Base-by-base conservation (phyloP, 257 asterid genomes). In the Solanum neorickii region DNA sequence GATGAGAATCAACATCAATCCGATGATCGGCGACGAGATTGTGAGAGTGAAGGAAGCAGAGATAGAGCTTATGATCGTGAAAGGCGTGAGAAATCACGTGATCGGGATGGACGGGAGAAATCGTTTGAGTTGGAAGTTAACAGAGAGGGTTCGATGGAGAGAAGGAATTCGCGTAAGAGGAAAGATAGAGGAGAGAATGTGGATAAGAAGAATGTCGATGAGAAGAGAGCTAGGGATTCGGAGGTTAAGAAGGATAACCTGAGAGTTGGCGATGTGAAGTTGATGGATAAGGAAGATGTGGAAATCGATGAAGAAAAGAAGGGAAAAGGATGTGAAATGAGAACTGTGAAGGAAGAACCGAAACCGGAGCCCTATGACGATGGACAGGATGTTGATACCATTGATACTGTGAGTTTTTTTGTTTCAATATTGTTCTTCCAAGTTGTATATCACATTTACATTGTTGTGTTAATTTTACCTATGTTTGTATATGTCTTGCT, bases 1-100 rank as follows among this genome's bases (percentile, higher is more conserved):
- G 49, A 74, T 62, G 93, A 93, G 33, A 91, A 90, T 16, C 89
- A 73, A 18, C 90, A 77, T 88, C 91, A 15, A 86, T 88, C 91
- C 3, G 21, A 33, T 59, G 92, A 91, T 76, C 84, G 86, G 33
- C 92, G 89, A 42, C 87, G 91, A 82, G 14, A 87, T n/a, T 93
- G 93, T 47, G 87, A 27, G 0, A 68, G 91, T 52, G 68, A 3
- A 60, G 68, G 27, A 60, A 60, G 68, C 29, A 60, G 5, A 60
- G 68, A 21, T 21, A 60, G 27, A 21, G 14, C 13, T 60, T 60
- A 60, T 60, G 68, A 60, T 60, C 14, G 68, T 60, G 68, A 9
- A 60, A 60, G 68, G 27, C 68, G 13, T 21, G 29, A 60, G 68
- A 59, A 20, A 56, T 20, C 25, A 20, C 25, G 66, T 56, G 66